A percentile compares a stretch with the other conserved stretches of the same genome.
These are phyloP conservation scores for Chaetomium fimeti DNA, from an alignment of 495 filamentous ascomycete genomes.

Conservation along the genomic window DNA sequence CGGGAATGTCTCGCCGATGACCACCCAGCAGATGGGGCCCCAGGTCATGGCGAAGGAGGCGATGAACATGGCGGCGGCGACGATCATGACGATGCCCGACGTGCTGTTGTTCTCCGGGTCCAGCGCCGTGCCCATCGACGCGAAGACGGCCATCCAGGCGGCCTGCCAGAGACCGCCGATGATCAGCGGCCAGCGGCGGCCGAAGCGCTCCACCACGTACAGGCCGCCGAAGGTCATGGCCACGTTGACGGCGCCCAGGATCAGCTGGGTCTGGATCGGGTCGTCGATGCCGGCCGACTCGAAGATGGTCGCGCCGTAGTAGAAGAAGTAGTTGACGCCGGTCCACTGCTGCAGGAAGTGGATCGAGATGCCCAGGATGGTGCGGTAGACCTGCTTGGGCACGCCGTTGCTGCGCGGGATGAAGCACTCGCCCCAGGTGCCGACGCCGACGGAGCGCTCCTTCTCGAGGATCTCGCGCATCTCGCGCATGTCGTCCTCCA, in stretches of 20 bases:
- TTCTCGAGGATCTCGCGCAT: slow-evolving; percentile 65
- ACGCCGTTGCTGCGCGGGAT: slow-evolving; percentile 43
- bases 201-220: slow-evolving; percentile 64
- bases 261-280: slow-evolving; percentile 65
- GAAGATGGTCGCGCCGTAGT: slow-evolving; percentile 60
- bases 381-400: slow-evolving; percentile 67
- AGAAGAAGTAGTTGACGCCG: slow-evolving; percentile 59
- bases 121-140: slow-evolving; percentile 54
- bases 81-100: slow-evolving; percentile 67
- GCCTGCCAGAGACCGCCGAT: slow-evolving; percentile 65
- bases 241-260: slow-evolving; percentile 70
- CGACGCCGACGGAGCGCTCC: slow-evolving; percentile 50
- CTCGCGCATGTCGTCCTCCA: slow-evolving; percentile 63
- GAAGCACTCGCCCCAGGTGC: slow-evolving; percentile 58
- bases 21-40: slow-evolving; percentile 78
- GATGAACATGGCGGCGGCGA: slow-evolving; percentile 72
- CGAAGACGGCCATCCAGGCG: slow-evolving; percentile 68
- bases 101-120: slow-evolving; percentile 47
- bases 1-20: slow-evolving; percentile 75
- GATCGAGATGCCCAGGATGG: slow-evolving; percentile 62
- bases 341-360: slow-evolving; percentile 69
- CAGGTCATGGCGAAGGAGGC: slow-evolving; percentile 63
- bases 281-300: slow-evolving; percentile 60
- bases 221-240: slow-evolving; percentile 64
- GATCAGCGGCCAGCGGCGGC: slow-evolving; percentile 65